Base-by-base conservation (phyloP, 139 green algal genomes). In the Closterium sp. region DNA sequence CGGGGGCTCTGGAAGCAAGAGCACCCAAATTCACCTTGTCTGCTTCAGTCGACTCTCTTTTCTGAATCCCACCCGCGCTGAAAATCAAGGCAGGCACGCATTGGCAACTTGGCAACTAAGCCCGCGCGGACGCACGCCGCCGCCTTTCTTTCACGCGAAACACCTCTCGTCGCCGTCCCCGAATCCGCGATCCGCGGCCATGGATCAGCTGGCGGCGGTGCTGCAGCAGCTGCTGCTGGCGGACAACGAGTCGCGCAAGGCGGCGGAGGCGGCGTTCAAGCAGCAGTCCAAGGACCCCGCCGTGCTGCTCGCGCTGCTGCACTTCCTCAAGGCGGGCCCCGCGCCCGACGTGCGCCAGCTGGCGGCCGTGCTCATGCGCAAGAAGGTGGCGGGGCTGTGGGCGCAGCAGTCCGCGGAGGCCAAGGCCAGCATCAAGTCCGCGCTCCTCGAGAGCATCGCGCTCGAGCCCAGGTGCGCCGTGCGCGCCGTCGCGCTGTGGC, bases 281-380 rank as follows among this genome's bases (percentile, higher is more conserved):
- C 33, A 93, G 83, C 90, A 93, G 3, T 90, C 89, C 3, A 93
- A 91, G 55, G 92, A 94, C 36, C 94, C 95, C 4, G 90, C 93
- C 1, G 83, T 97, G 3, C 85, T 97, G 19, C 94, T 93, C 4
- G 92, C 95, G 76, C 90, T 97, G 33, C 88, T 97, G 89, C 30
- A 91, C n/a, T 91, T 91, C 2, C 43, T 96, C 33, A 88, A 94
- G 28, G 21, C 66, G 33, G 87, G 91, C 35, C 36, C 76, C 8
- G 32, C 92, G 69, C 28, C 92, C 2, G 76, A 96, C 43, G 91
- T 97, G 31, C 94, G 96, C 16, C 96, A 97, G 87, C 93, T 97
- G 89, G 91, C 95, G 0, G 96, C 96, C 4, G 95, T 97, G 35
- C 93, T 97, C 66, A 88, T 97, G 84, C 93, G 96, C 12, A 97